Evolutionary conservation across 2,329 filamentous ascomycete species (phyloP), one percentile per base, ranked within the genome.

Genomic region (Cercospora sp.): DNA sequence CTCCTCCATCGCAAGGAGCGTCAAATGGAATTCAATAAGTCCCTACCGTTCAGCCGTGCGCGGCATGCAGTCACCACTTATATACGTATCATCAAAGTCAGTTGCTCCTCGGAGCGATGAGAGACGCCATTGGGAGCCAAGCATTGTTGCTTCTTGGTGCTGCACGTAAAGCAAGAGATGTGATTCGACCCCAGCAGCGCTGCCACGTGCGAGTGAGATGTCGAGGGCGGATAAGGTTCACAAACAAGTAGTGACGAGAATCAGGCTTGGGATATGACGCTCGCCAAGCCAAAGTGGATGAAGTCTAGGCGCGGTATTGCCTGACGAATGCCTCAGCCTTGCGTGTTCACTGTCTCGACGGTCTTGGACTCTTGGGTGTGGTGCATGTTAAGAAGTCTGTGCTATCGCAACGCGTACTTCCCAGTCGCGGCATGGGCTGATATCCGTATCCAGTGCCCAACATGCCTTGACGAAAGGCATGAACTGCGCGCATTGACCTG

Each of bases 111-210:
- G 66, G 55, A 65, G 43, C 21, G 53, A 30, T 16, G 7, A 65
- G 12, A 43, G 51, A 28, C 45, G 61, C 55, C 57, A 65, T 61
- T 61, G 55, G 61, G 32, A 40, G 66, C 57, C 66, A 68, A 65
- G 66, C 55, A 65, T 65, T 61, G 55, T 43, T 34, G 28, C n/a
- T 37, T 57, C 62, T 68, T 51, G 66, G 66, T 57, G 26, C 57
- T 65, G 45, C 57, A 68, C 40, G 57, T 51, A 40, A 30, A 67
- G 40, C 55, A 26, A n/a, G 51, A 51, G 16, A 40, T 64, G 43
- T 63, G 61, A 64, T 64, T 67, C 61, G 66, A 55, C 21, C 16
- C 24, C n/a, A 30, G 18, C 37, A 26, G 53, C 43, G 49, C 43
- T 59, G 66, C 37, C 55, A 37, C 34, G 61, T 51, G 40, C 51